Evolutionary conservation across 768 basidiomycete species (phyloP).

Genomic region (Tephrocybe sp.): DNA sequence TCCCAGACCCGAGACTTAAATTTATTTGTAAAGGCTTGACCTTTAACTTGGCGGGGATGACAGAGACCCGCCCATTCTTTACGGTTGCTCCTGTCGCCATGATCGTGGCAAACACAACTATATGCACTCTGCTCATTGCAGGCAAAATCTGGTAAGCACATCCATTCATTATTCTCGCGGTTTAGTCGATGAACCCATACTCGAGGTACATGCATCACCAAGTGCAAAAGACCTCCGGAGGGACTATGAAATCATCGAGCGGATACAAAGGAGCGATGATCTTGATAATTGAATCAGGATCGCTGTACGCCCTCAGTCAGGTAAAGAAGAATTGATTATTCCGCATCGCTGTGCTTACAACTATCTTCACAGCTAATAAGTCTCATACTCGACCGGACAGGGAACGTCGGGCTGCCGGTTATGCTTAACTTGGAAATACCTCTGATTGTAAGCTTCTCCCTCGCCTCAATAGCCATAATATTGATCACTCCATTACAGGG

Average conservation of each 20-base stretch:
- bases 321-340: background rate
- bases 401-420: slow-evolving; percentile 5
- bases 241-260: background rate
- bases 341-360: background rate
- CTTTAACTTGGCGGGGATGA: background rate
- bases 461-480: background rate
- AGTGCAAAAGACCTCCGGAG: background rate
- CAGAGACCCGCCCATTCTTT: slow-evolving; percentile 5
- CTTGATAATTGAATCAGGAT: slow-evolving; percentile 11
- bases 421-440: slow-evolving; percentile 13
- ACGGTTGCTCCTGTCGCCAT: slow-evolving; percentile 5
- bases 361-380: background rate
- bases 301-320: slow-evolving; percentile 9
- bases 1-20: background rate
- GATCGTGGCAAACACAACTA: slow-evolving; percentile 9
- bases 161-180: background rate
- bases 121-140: slow-evolving; percentile 10
- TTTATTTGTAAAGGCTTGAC: background rate
- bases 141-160: slow-evolving; percentile 10
- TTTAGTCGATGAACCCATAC: background rate
- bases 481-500: background rate
- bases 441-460: slow-evolving; percentile 4
- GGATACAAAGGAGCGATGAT: background rate
- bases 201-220: slow-evolving; percentile 7
- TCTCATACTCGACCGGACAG: slow-evolving; percentile 8